Conservation (phyloP, 441 rosid species). For the Gossypium davidsonii region DNA sequence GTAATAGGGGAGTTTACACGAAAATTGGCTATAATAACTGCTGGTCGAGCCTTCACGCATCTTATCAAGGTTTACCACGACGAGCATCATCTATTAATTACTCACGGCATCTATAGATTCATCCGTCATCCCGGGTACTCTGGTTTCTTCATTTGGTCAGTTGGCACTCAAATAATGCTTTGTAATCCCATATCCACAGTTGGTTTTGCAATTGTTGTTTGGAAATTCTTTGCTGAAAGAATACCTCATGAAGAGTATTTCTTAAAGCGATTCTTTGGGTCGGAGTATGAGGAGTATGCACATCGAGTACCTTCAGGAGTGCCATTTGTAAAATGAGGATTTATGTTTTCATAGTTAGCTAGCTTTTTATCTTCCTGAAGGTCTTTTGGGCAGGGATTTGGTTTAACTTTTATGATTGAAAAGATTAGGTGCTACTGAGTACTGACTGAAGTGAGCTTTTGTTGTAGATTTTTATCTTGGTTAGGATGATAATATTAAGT, state of each 20-base stretch:
- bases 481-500: no score
- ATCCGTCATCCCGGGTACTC: conserved; percentile 77
- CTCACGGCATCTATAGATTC: conserved; percentile 52
- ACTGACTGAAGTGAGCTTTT: background rate
- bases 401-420: background rate
- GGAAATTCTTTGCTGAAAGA: conserved; percentile 58
- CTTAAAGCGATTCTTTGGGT: conserved; percentile 63
- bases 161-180: conserved; percentile 75
- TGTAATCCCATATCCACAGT: conserved; percentile 62
- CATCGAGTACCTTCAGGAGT: conserved; percentile 52
- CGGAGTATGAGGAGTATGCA: conserved; percentile 45
- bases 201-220: conserved; percentile 45
- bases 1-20: conserved; percentile 53
- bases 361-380: no score
- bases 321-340: conserved; percentile 53
- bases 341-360: background rate
- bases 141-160: conserved; percentile 75
- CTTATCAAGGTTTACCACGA: conserved; percentile 50
- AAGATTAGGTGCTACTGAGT: background rate
- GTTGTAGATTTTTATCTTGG: no score
- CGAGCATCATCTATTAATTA: conserved; percentile 58
- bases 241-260: conserved; percentile 66
- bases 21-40: conserved; percentile 62
- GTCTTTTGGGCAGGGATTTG: background rate
- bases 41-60: conserved; percentile 67